Base-by-base conservation (phyloP, 2,329 filamentous ascomycete species). In the Endocalyx cinctus region DNA sequence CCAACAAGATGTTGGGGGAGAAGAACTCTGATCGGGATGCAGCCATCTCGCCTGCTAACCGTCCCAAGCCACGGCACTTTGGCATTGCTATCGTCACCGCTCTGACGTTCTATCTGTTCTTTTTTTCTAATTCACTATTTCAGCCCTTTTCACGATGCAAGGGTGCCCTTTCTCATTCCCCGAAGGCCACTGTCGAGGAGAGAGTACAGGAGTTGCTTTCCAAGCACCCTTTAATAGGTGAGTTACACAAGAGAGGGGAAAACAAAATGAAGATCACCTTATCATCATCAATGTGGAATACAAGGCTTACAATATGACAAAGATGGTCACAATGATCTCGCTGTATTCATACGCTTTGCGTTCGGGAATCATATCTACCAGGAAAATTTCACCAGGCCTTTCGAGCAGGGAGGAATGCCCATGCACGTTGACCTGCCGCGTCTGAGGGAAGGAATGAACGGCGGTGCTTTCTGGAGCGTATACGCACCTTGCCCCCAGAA, bases 391-490 rank as follows among this genome's bases (percentile, higher is more conserved):
- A 81, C 73, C n/a, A 63, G 79, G 23, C 72, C 74, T 5, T 95
- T 95, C 52, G 74, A 82, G 44, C 64, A 84, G 15, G 87, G 85
- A 19, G 76, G 74, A 1, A 62, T 94, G 32, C 52, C 58, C 0
- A 70, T 70, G 4, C 85, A 97, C 46, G 82, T 92, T 33, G 90
- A 97, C 57, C 64, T 95, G 7, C 80, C 83, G 1, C 78, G 89
- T 5, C 70, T 95, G 29, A 70, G 74, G 22, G 60, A 76, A 31
- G 88, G 89, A 2, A 69, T 72, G 46, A 78, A 82, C 42, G 88
- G 88, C 25, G 90, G 88, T 35, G 81, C 85, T n/a, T 96, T 96
- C 57, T 96, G 89, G 90, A 89, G 83, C 54, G 87, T 92, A 8
- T 97, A 73, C 50, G 78, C 84, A 25, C 76, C 77, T 0, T 96